Conservation (phyloP, 768 basidiomycete genomes). For the Clathrus columnatus region DNA sequence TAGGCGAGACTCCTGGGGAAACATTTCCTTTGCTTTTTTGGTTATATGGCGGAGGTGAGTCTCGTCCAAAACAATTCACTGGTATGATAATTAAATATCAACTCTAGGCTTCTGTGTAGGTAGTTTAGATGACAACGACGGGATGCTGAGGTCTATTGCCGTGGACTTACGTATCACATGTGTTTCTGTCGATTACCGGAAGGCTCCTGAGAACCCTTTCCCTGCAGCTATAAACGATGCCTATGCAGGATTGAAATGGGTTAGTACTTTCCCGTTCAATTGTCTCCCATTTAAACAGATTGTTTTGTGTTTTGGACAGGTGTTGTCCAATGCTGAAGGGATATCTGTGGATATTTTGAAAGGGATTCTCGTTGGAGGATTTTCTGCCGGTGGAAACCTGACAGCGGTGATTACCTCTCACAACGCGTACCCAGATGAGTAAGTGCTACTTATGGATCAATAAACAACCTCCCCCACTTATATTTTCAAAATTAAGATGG, state of each 20-base stretch:
- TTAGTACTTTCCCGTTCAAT: too few relatives aligned
- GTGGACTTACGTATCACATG: conserved; percentile 15
- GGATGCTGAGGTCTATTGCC: conserved; percentile 12
- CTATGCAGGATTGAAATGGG: too few relatives aligned
- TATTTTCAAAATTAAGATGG: conserved; percentile 11
- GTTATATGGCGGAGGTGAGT: neutral
- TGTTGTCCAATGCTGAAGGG: neutral
- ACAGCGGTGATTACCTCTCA: conserved; percentile 16
- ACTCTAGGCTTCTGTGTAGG: conserved; percentile 5
- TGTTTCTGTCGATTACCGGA: conserved; percentile 14
- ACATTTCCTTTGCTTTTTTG: neutral
- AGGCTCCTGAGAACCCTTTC: conserved; percentile 20
- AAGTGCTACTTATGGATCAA: too few relatives aligned
- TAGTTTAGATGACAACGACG: conserved; percentile 15
- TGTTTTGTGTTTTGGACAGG: too few relatives aligned
- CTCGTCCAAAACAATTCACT: too few relatives aligned
- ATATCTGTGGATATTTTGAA: neutral
- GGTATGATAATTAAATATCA: too few relatives aligned
- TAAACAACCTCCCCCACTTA: too few relatives aligned
- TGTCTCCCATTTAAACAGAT: too few relatives aligned
- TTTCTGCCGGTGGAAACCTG: conserved; percentile 18
- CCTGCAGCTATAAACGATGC: conserved; percentile 17
- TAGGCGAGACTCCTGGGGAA: too few relatives aligned
- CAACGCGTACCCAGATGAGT: conserved; percentile 17
- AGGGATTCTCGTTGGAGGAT: conserved; percentile 20